These are phyloP conservation scores for Penicillium polonicum DNA, from an alignment of 2,329 filamentous ascomycete species.

Conservation along the genomic window DNA sequence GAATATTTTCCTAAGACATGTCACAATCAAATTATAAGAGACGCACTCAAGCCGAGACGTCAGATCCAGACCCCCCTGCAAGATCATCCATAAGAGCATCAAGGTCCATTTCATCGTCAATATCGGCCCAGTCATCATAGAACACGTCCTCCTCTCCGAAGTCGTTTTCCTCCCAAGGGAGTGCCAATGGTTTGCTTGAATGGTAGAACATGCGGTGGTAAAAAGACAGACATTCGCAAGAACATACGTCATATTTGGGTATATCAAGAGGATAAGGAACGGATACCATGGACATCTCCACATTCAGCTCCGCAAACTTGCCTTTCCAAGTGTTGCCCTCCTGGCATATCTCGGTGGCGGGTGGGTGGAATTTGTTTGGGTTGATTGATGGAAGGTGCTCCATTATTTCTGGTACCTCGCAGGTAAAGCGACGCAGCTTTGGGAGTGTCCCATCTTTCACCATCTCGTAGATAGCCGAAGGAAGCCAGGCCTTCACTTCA, in stretches of 20 bases:
- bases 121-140: constrained; percentile 6
- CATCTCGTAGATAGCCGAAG: neutral
- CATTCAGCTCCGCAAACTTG: constrained; percentile 1
- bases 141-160: neutral
- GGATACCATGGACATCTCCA: neutral
- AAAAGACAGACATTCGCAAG: constrained; percentile 8
- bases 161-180: constrained; percentile 1
- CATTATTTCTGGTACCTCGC: constrained; percentile 3
- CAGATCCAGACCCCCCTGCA: neutral
- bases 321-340: constrained; percentile 4
- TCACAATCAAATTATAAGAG: neutral
- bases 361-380: neutral
- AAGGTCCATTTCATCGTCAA: constrained; percentile 1
- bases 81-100: neutral
- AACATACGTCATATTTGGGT: constrained; percentile 5
- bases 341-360: neutral
- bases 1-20: neutral
- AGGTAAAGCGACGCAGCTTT: constrained; percentile 5
- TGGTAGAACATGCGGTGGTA: constrained; percentile 10
- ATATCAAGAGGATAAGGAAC: constrained; percentile 5
- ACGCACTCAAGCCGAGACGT: neutral
- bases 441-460: neutral
- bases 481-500: neutral
- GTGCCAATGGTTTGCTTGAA: neutral
- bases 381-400: constrained; percentile 5